Evolutionary conservation across 192 early-diverging fungal genomes (phyloP).

Genomic region (Coemansia asiatica): DNA sequence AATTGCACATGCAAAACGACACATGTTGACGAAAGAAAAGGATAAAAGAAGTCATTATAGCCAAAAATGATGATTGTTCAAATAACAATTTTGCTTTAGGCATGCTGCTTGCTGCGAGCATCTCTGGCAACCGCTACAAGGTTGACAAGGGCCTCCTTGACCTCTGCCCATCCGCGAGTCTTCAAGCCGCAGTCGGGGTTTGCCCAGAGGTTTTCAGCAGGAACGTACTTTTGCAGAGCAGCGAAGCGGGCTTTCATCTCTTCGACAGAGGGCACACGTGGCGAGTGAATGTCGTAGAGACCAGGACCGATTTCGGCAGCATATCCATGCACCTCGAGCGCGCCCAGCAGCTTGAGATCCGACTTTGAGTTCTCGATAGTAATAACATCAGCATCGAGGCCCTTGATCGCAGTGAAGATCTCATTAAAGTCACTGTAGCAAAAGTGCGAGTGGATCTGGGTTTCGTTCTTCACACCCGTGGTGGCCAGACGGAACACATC

Average conservation of each 20-base stretch:
- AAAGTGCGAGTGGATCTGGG: conserved; percentile 98
- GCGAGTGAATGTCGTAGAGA: conserved; percentile 98
- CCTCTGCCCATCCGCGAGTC: conserved; percentile 95
- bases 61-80: too few relatives aligned
- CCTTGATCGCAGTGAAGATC: conserved; percentile 91
- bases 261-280: conserved; percentile 83
- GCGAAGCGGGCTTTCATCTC: conserved; percentile 87
- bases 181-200: conserved; percentile 99
- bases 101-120: conserved; percentile 58
- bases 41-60: too few relatives aligned
- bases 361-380: conserved; percentile 99
- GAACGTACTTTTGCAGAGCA: conserved; percentile 84
- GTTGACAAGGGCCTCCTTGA: conserved; percentile 82
- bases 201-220: conserved; percentile 81
- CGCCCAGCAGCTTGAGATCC: conserved; percentile 89
- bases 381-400: conserved; percentile 94
- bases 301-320: conserved; percentile 92
- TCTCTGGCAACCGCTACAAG: conserved; percentile 77
- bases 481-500: conserved; percentile 89
- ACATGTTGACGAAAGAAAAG: too few relatives aligned
- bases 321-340: conserved; percentile 84
- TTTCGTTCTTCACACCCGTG: conserved; percentile 77
- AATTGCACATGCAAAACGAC: too few relatives aligned
- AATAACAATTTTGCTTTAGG: too few relatives aligned
- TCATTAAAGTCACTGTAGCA: conserved; percentile 99